A percentile compares a stretch with the other conserved stretches of the same genome.
These are phyloP conservation scores for Mycena galopus DNA, from an alignment of 768 basidiomycete species.

Conservation along the genomic window DNA sequence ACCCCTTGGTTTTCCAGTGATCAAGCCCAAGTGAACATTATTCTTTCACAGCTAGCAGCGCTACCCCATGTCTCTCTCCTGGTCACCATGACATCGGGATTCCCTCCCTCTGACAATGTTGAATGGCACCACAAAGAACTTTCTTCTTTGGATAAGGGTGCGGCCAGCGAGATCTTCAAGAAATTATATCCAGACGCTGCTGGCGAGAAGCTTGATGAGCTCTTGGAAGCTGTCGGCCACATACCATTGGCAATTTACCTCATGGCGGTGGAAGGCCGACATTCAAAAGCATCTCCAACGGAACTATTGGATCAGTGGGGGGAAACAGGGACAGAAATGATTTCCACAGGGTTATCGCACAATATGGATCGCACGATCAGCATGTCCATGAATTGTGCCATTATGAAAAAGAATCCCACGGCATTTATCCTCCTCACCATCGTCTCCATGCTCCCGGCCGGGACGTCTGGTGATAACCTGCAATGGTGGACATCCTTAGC, in stretches of 20 bases:
- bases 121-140: constrained; percentile 39
- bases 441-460: constrained; percentile 44
- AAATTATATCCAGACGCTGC: constrained; percentile 36
- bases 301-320: not conserved
- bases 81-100: constrained; percentile 49
- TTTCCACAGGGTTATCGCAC: not conserved
- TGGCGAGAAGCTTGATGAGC: constrained; percentile 23
- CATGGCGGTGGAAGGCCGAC: constrained; percentile 43
- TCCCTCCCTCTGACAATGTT: constrained; percentile 41
- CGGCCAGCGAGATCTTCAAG: constrained; percentile 40
- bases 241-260: constrained; percentile 51
- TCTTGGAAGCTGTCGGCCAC: constrained; percentile 41
- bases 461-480: constrained; percentile 33
- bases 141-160: constrained; percentile 32
- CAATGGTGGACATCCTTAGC: constrained; percentile 15
- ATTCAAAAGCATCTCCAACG: not conserved
- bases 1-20: constrained; percentile 49
- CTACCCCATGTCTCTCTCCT: constrained; percentile 47
- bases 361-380: constrained; percentile 18
- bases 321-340: constrained; percentile 14
- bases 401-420: constrained; percentile 36
- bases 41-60: constrained; percentile 41
- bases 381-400: constrained; percentile 20
- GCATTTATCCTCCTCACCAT: constrained; percentile 39
- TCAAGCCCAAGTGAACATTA: constrained; percentile 38